phyloP scores from a whole-genome alignment of 768 basidiomycete genomes.

The Fomitopsis serialis region DNA sequence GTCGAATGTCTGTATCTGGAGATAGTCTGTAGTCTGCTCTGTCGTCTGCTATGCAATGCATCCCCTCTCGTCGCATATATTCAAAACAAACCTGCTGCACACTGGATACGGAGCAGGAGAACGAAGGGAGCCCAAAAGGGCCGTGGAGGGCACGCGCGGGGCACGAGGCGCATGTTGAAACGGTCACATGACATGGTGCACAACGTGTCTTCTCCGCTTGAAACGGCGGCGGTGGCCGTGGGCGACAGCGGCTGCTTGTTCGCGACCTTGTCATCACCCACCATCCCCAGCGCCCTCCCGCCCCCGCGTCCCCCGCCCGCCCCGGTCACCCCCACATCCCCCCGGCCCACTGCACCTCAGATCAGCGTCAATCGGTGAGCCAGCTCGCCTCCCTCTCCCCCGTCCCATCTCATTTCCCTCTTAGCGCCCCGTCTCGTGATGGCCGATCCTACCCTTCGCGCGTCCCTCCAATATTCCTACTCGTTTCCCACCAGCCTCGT shows the following conservation, averaged over 20 bases:
- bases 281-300: conserved; percentile 2
- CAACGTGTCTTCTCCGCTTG: conserved; percentile 41
- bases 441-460: conserved; percentile 14
- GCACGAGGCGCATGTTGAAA: neutral
- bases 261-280: conserved; percentile 6
- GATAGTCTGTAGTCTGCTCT: too few species aligned
- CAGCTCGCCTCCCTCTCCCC: neutral
- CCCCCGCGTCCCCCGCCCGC: conserved; percentile 6
- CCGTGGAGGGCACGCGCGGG: neutral
- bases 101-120: too few species aligned
- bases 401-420: neutral
- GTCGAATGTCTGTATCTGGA: too few species aligned
- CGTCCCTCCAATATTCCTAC: conserved; percentile 13
- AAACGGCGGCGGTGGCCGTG: conserved; percentile 22
- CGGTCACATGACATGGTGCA: conserved; percentile 38
- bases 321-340: conserved; percentile 7
- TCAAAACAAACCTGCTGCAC: too few species aligned
- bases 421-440: conserved; percentile 7
- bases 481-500: conserved; percentile 4
- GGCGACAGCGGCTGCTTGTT: conserved; percentile 7
- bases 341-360: neutral
- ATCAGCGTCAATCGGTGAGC: too few species aligned
- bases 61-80: too few species aligned
- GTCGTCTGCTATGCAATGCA: too few species aligned
- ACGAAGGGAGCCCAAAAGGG: neutral